Evolutionary conservation across 1,284 basidiomycete species (phyloP).

Genomic region (Cryptococcus wingfieldii): DNA sequence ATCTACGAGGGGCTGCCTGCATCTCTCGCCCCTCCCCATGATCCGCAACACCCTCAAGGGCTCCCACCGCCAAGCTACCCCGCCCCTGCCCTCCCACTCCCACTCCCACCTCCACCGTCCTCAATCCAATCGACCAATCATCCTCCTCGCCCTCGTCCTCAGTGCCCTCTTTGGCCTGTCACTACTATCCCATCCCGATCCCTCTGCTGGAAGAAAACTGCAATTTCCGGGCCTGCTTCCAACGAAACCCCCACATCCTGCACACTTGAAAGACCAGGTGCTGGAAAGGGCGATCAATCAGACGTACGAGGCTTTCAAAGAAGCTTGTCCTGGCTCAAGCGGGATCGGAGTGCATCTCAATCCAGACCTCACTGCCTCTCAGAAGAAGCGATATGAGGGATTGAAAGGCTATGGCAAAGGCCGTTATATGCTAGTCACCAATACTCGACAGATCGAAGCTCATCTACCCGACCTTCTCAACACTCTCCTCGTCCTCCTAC

Average conservation of each 20-base stretch:
- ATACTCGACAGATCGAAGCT: slow-evolving; percentile 39
- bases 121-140: slow-evolving; percentile 3
- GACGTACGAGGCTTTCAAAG: slow-evolving; percentile 11
- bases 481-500: slow-evolving; percentile 35
- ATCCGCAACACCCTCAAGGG: no score
- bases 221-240: slow-evolving; percentile 27
- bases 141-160: slow-evolving; percentile 2
- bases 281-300: slow-evolving; percentile 7
- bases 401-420: slow-evolving; percentile 17
- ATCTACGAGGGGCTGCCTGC: no score
- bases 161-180: slow-evolving; percentile 6
- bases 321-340: slow-evolving; percentile 9
- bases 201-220: slow-evolving; percentile 7
- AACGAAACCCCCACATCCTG: slow-evolving; percentile 7
- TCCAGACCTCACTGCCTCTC: slow-evolving; percentile 29
- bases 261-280: slow-evolving; percentile 3
- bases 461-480: slow-evolving; percentile 47
- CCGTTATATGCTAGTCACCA: slow-evolving; percentile 38
- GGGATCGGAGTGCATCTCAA: slow-evolving; percentile 28
- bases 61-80: no score
- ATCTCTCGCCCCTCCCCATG: no score
- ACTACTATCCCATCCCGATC: slow-evolving; percentile 9
- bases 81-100: neutral
- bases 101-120: neutral
- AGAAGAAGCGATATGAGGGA: slow-evolving; percentile 35